Percentiles rank a stretch among this genome's conserved stretches.
These are phyloP conservation scores for Hanseniaspora sp. DNA, from an alignment of 1,139 yeast genomes.

Conservation along the genomic window DNA sequence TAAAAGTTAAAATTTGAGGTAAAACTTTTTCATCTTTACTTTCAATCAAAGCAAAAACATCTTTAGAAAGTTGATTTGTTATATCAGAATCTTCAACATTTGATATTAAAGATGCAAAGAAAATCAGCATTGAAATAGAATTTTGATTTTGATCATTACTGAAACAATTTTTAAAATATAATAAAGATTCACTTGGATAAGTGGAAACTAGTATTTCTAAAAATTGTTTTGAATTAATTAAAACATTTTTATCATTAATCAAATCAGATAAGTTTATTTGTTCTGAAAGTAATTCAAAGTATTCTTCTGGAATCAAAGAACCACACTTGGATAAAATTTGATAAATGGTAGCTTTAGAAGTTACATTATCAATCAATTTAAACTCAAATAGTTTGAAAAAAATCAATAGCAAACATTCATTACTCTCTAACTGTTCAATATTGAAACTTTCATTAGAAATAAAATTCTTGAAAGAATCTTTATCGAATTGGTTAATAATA, in stretches of 20 bases:
- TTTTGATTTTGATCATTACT: slow-evolving; percentile 15
- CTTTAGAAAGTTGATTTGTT: not conserved
- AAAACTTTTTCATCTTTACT: not conserved
- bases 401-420: not conserved
- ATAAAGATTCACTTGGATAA: not conserved
- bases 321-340: not conserved
- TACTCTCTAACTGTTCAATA: not conserved
- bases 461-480: not conserved
- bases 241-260: not conserved
- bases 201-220: not conserved
- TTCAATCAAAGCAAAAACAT: slow-evolving; percentile 16
- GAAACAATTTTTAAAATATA: slow-evolving; percentile 20
- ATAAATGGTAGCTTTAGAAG: not conserved
- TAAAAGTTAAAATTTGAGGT: not conserved
- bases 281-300: not conserved
- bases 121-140: slow-evolving; percentile 16
- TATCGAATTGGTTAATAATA: not conserved
- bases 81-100: slow-evolving; percentile 9
- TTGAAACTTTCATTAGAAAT: not conserved
- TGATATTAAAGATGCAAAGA: slow-evolving; percentile 19
- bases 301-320: not conserved
- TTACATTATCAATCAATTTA: not conserved
- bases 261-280: not conserved
- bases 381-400: slow-evolving; percentile 5
- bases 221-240: slow-evolving; percentile 2